Conservation (phyloP, 805 yeast genomes). For the Yamadazyma scolyti region DNA sequence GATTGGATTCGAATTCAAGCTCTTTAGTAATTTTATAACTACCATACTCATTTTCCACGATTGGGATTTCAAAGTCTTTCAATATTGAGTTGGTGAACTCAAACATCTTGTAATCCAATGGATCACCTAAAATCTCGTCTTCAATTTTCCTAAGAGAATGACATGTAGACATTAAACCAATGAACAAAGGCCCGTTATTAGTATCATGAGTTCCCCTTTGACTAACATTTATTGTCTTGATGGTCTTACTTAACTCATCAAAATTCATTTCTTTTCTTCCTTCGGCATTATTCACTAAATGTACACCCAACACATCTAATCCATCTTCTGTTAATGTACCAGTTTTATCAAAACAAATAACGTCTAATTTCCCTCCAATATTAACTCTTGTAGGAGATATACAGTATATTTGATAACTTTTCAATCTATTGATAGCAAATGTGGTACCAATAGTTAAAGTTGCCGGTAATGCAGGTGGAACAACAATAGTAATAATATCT, state of each 20-base stretch:
- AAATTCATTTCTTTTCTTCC: constrained; percentile 39
- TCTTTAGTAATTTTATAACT: constrained; percentile 40
- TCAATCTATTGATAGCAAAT: constrained; percentile 78
- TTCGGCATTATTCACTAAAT: constrained; percentile 36
- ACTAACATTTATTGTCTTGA: constrained; percentile 5
- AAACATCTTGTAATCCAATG: constrained; percentile 90
- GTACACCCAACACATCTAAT: constrained; percentile 70
- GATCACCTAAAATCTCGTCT: constrained; percentile 84
- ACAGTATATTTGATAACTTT: constrained; percentile 67
- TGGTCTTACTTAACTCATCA: constrained; percentile 19
- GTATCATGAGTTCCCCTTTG: constrained; percentile 17
- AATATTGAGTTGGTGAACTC: constrained; percentile 78
- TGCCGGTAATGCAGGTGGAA: constrained; percentile 98
- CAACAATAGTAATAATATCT: constrained; percentile 93
- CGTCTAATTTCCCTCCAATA: constrained; percentile 92
- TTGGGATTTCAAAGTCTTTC: constrained; percentile 20
- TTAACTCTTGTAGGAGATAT: constrained; percentile 93
- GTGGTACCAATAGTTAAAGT: constrained; percentile 95
- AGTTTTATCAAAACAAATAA: constrained; percentile 91
- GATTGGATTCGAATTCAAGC: constrained; percentile 79
- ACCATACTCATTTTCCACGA: constrained; percentile 11
- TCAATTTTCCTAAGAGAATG: constrained; percentile 84
- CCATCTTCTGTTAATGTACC: constrained; percentile 98
- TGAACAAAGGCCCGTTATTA: constrained; percentile 26
- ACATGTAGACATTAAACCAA: constrained; percentile 65